Base-by-base conservation (phyloP, 2,329 filamentous ascomycete genomes). In the Cladosporium sphaerospermum region DNA sequence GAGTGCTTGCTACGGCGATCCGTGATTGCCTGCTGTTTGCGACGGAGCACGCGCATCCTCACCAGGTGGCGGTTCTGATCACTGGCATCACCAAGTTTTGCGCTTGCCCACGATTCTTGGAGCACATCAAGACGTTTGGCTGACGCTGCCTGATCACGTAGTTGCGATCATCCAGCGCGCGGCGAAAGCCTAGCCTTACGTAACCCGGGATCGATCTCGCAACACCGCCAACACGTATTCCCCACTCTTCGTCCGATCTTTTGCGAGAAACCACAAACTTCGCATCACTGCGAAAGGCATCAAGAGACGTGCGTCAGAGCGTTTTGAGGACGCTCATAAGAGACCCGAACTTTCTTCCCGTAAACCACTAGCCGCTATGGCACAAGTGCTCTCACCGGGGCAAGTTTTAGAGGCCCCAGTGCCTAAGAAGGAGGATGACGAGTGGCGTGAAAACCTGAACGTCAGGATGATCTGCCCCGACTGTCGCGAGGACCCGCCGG, bases 401-500 rank as follows among this genome's bases (percentile, higher is more conserved):
- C 75, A 71, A 60, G 69, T 74, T 31, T 72, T 67, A 55, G 66
- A 64, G 48, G 68, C 59, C 52, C 57, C 62, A 63, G 52, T 59
- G 52, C 69, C 67, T 31, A 63, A 61, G 43, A 63, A 65, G 46
- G 45, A 59, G 11, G 67, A 75, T 45, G 65, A 71, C 56, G 69
- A 76, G 58, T 95, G 84, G 78, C 82, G 83, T 65, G 86, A 96
- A 69, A 93, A 97, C 62, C 79, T 97, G 55, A 95, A 89, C 69
- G 86, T 89, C 66, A 83, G 85, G 60, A 73, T 97, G 58, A 85
- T 89, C 59, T 99, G 93, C 70, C 86, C 83, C 13, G 92, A 99
- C 67, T 99, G 93, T 78, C 86, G 86, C 65, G 89, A 96, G 67
- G 79, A 83, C 51, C 93, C 93, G n/a, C 92, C 93, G 4, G 91